A percentile compares a stretch with the other conserved stretches of the same genome.
phyloP scores from a whole-genome alignment of 176 grass and related monocot genomes.

The Musa beccarii region DNA sequence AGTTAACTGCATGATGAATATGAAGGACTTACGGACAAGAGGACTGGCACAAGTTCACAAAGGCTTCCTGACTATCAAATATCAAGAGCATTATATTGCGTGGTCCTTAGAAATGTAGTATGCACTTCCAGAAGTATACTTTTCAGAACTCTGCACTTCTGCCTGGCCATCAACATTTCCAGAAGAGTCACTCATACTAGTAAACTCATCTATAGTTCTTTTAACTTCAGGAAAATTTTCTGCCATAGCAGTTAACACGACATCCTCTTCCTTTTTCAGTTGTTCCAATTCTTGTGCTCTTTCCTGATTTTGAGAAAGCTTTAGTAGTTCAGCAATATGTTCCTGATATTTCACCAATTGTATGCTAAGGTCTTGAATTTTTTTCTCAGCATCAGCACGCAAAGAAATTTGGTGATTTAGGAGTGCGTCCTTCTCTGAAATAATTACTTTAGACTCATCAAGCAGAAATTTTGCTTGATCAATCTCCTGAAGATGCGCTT shows the following conservation, averaged over 20 bases:
- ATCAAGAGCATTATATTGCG: conserved; percentile 83
- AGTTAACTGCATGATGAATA: neutral
- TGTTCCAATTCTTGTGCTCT: conserved; percentile 18
- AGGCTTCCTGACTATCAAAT: conserved; percentile 45
- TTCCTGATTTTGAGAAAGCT: conserved; percentile 33
- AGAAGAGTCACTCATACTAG: conserved; percentile 26
- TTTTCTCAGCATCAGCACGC: conserved; percentile 33
- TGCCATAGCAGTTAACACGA: conserved; percentile 19
- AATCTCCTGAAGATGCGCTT: conserved; percentile 27
- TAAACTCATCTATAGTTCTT: conserved; percentile 41
- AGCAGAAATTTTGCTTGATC: conserved; percentile 28
- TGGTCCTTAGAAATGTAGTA: conserved; percentile 37
- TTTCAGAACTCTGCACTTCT: conserved; percentile 3
- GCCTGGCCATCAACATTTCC: conserved; percentile 5
- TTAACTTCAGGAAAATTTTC: conserved; percentile 55
- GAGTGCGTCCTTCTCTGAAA: conserved; percentile 53
- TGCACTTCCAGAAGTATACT: conserved; percentile 33
- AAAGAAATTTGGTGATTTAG: conserved; percentile 35
- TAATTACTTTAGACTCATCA: conserved; percentile 48
- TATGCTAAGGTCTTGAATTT: conserved; percentile 29
- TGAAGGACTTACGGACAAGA: conserved; percentile 59
- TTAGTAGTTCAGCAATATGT: conserved; percentile 26
- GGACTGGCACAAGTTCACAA: conserved; percentile 25
- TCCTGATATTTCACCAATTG: conserved; percentile 39
- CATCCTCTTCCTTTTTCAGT: conserved; percentile 42